Evolutionary conservation across 495 filamentous ascomycete species (phyloP).

Genomic region (Xylaria sp.): DNA sequence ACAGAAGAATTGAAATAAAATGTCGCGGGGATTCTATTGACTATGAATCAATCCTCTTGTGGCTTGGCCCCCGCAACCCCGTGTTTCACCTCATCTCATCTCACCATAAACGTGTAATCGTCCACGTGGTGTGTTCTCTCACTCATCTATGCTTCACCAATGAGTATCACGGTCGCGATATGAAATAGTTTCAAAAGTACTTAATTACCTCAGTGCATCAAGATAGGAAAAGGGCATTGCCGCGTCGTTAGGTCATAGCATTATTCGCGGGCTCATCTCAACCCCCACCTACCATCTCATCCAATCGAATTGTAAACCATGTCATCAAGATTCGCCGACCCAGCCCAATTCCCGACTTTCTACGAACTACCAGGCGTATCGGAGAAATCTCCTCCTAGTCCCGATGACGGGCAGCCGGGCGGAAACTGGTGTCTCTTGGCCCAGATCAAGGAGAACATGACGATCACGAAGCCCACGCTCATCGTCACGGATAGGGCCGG

Average conservation of each 20-base stretch:
- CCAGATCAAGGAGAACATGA: slow-evolving; percentile 55
- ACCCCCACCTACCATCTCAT: not conserved
- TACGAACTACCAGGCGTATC: slow-evolving; percentile 29
- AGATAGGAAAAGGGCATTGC: not conserved
- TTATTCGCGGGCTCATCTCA: not conserved
- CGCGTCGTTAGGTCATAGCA: too few species aligned
- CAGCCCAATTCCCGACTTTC: slow-evolving; percentile 40
- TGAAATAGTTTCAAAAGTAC: not conserved
- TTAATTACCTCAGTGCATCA: not conserved
- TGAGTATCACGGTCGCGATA: not conserved
- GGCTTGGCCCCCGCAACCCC: slow-evolving; percentile 4
- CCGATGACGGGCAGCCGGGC: not conserved
- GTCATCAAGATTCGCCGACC: slow-evolving; percentile 18
- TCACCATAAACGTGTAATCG: not conserved
- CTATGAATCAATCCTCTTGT: not conserved
- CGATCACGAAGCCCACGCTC: slow-evolving; percentile 55
- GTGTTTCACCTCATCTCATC: slow-evolving; percentile 23
- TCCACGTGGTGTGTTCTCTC: not conserved
- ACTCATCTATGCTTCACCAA: not conserved
- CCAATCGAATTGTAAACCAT: not conserved
- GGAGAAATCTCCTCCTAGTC: not conserved
- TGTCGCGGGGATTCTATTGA: not conserved
- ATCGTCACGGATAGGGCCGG: slow-evolving; percentile 43
- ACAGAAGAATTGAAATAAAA: not conserved
- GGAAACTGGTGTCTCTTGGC: slow-evolving; percentile 46